These are phyloP conservation scores for Penstemon davidsonii DNA, from an alignment of 257 asterid genomes.

Conservation along the genomic window DNA sequence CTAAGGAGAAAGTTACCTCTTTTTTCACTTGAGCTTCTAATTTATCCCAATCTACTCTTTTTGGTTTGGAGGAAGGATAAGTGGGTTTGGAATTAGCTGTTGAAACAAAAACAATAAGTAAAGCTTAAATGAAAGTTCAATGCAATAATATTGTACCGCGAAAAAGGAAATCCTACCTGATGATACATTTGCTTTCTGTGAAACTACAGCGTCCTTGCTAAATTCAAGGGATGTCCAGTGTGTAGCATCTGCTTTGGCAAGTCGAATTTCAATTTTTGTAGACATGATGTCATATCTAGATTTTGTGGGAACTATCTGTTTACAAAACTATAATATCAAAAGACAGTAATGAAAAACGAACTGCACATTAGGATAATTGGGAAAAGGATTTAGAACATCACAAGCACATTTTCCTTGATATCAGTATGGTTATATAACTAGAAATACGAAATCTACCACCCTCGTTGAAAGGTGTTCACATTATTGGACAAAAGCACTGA, in stretches of 20 bases:
- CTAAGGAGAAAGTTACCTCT: conserved; percentile 47
- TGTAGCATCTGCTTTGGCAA: conserved; percentile 74
- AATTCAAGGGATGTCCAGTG: conserved; percentile 86
- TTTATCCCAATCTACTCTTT: conserved; percentile 83
- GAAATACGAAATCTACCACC: too few species aligned
- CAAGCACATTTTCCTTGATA: too few species aligned
- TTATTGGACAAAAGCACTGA: too few species aligned
- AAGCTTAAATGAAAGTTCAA: conserved; percentile 14
- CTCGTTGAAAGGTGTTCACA: too few species aligned
- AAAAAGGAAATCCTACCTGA: conserved; percentile 42
- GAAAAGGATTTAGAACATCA: not conserved
- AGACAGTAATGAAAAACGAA: conserved; percentile 16
- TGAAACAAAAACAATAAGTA: conserved; percentile 19
- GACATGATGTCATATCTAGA: conserved; percentile 71
- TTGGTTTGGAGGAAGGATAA: conserved; percentile 85
- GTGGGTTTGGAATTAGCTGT: conserved; percentile 60
- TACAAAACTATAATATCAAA: conserved; percentile 20
- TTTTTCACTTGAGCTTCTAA: conserved; percentile 84
- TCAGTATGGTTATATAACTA: too few species aligned
- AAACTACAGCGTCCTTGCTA: conserved; percentile 43
- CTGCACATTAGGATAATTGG: not conserved
- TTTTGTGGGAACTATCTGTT: conserved; percentile 79
- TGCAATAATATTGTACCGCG: not conserved
- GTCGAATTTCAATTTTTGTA: conserved; percentile 90
- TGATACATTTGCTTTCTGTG: conserved; percentile 45